Evolutionary conservation across 139 green algal species (phyloP).

Genomic region (Zygnema cylindricum): DNA sequence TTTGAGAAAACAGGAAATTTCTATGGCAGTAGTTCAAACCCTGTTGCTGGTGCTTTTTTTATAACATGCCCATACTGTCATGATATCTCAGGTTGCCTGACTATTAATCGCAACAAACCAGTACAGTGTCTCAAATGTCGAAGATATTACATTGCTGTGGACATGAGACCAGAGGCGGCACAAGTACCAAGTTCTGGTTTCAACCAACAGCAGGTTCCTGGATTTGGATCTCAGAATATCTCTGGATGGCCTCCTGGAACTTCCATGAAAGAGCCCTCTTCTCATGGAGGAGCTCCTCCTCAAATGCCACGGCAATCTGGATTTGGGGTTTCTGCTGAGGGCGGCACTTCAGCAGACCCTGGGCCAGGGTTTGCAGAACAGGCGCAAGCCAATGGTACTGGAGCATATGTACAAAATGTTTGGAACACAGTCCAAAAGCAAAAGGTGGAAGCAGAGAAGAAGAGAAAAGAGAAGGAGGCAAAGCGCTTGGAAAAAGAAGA

Average conservation of each 20-base stretch:
- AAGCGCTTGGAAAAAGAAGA: neutral
- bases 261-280: neutral
- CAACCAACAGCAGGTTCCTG: neutral
- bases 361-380: neutral
- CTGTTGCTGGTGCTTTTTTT: neutral
- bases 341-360: neutral
- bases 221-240: neutral
- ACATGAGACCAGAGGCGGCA: neutral
- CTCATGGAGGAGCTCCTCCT: neutral
- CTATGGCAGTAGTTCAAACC: neutral
- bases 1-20: neutral
- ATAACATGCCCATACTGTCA: neutral
- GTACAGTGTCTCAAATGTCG: neutral
- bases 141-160: constrained; percentile 6
- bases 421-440: constrained; percentile 32
- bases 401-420: constrained; percentile 18
- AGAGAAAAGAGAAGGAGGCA: constrained; percentile 2
- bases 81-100: neutral
- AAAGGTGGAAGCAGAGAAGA: neutral
- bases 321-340: neutral
- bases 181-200: neutral
- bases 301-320: neutral
- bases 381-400: neutral
- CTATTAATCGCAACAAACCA: neutral
- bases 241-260: neutral